Percentiles rank a stretch among this genome's conserved stretches.
phyloP scores from a whole-genome alignment of 148 eudicot genomes.

The Mesembryanthemum crystallinum region DNA sequence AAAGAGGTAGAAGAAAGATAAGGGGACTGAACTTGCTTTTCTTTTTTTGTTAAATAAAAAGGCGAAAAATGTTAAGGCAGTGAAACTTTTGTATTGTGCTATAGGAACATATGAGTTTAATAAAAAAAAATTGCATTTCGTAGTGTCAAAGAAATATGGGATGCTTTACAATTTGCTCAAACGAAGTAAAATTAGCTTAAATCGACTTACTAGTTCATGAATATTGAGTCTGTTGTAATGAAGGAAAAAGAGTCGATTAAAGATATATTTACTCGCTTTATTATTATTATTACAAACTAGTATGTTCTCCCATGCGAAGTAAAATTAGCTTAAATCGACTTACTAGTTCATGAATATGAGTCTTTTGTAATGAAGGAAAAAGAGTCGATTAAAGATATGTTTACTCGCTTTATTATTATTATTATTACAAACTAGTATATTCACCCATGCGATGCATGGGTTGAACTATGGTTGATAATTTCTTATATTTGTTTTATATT shows the following conservation, averaged over 20 bases:
- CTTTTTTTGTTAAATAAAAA: no score
- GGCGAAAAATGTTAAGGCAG: neutral
- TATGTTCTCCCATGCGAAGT: no score
- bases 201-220: neutral
- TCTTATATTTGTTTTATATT: no score
- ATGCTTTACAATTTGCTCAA: neutral
- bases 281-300: no score
- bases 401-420: neutral
- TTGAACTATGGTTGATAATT: no score
- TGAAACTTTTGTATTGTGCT: neutral
- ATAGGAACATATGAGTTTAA: neutral
- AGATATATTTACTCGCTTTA: neutral
- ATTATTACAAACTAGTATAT: no score
- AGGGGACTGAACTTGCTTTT: neutral
- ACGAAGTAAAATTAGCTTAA: neutral
- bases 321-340: neutral
- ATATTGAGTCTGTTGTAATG: neutral
- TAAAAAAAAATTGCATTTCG: neutral
- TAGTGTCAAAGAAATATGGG: neutral
- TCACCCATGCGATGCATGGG: no score
- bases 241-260: neutral
- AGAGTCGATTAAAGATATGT: neutral
- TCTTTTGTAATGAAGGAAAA: neutral
- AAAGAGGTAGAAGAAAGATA: neutral
- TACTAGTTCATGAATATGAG: neutral